Conservation (phyloP, 1,284 basidiomycete genomes). For the Pseudozyma thailandica region DNA sequence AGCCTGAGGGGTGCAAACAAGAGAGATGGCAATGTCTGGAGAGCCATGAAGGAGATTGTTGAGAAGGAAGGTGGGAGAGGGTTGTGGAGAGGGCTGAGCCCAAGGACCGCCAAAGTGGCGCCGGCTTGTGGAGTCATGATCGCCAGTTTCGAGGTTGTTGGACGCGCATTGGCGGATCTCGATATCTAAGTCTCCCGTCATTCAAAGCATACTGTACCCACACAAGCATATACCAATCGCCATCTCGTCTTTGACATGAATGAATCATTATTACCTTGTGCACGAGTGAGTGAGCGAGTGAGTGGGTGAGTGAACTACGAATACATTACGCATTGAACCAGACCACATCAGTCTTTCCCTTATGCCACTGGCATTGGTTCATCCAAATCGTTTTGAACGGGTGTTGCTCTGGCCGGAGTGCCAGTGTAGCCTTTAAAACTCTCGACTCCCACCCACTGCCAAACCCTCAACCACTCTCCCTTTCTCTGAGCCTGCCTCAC, state of each 20-base stretch:
- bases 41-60: constrained; percentile 76
- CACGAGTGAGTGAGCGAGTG: not conserved
- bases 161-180: constrained; percentile 43
- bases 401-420: not conserved
- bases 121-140: constrained; percentile 99
- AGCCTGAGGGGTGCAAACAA: not conserved
- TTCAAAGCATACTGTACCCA: not conserved
- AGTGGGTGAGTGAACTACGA: constrained; percentile 5
- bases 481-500: constrained; percentile 85
- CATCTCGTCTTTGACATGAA: not conserved
- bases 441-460: constrained; percentile 71
- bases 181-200: constrained; percentile 14
- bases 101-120: constrained; percentile 92
- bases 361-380: constrained; percentile 13
- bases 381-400: not conserved
- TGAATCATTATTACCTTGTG: not conserved
- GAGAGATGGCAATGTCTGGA: constrained; percentile 13
- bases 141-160: constrained; percentile 84
- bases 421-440: constrained; percentile 13
- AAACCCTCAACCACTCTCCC: constrained; percentile 75
- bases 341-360: not conserved
- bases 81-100: constrained; percentile 85
- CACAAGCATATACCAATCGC: no score
- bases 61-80: constrained; percentile 81
- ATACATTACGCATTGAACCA: constrained; percentile 3